Evolutionary conservation across 768 basidiomycete species (phyloP), one percentile per base, ranked within the genome.

Genomic region (Mycena epipterygia): DNA sequence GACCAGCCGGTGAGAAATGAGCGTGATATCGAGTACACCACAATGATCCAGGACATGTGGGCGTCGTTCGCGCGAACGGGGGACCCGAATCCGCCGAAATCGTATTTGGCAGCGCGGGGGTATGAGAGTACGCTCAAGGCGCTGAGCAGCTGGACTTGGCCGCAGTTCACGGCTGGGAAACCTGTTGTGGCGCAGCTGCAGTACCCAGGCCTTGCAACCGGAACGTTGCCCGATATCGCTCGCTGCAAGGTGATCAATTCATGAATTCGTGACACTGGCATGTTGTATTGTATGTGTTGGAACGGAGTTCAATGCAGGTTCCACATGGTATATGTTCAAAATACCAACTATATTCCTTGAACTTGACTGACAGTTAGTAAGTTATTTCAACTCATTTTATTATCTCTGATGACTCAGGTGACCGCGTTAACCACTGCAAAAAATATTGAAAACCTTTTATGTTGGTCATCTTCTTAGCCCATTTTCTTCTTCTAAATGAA

Each of bases 51-150:
- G 17, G 87, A 88, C 69, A 73, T 77, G 32, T 89, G 87, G 88
- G 78, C 82, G 0, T 74, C 83, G 9, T 88, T 88, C 66, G 85
- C 83, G 12, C 80, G 86, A 46, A 84, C 83, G 6, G 84, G 83
- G 70, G 75, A 88, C 64, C 87, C 87, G 3, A 88, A 87, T 64
- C 86, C 85, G 0, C 76, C 83, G 13, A 64, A 70, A 0, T 78
- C 68, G 6, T 87, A 83, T 73, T 81, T 88, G 32, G 61, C 72
- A 0, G 86, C 83, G 4, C 78, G 86, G 5, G 86, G 86, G 3
- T 86, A 84, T 73, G 76, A 76, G 1, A 79, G 76, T 25, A 83
- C 84, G 1, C 75, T 78, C 1, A 64, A 73, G 23, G 78, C 73
- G 7, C 66, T 84, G 37, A 74, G 74, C 29, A 27, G 27, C 13